These are phyloP conservation scores for Lachancea kluyveri DNA, from an alignment of 805 yeast genomes.

Conservation along the genomic window DNA sequence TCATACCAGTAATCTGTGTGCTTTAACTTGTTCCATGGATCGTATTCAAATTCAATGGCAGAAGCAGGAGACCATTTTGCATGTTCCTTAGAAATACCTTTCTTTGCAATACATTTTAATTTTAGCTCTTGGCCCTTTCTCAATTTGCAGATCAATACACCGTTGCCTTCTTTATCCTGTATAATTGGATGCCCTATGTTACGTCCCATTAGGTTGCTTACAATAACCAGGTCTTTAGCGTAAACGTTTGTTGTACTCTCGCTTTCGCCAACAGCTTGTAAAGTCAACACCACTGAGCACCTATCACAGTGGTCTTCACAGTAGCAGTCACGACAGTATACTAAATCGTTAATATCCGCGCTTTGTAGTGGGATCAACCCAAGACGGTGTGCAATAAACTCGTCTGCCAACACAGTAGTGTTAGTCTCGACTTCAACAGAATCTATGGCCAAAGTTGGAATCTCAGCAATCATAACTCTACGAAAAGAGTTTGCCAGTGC, in stretches of 20 bases:
- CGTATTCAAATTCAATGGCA: conserved; percentile 94
- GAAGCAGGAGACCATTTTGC: conserved; percentile 98
- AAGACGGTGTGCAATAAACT: conserved; percentile 87
- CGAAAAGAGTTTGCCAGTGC: conserved; percentile 89
- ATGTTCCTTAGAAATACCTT: conserved; percentile 95
- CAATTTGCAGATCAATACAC: conserved; percentile 86
- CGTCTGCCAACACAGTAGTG: conserved; percentile 94
- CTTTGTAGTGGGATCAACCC: conserved; percentile 89
- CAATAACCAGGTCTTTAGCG: conserved; percentile 66
- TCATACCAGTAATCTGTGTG: conserved; percentile 98
- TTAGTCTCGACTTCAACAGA: conserved; percentile 90
- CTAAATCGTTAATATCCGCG: conserved; percentile 73
- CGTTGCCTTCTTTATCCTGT: conserved; percentile 67
- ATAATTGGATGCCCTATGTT: conserved; percentile 80
- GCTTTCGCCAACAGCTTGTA: conserved; percentile 84
- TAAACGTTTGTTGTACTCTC: conserved; percentile 87
- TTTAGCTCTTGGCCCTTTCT: conserved; percentile 88
- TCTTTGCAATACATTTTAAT: conserved; percentile 90
- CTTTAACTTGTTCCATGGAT: conserved; percentile 96
- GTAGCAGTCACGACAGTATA: conserved; percentile 92
- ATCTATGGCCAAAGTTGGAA: conserved; percentile 95
- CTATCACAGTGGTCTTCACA: conserved; percentile 96
- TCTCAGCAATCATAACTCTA: conserved; percentile 90
- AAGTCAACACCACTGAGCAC: conserved; percentile 82
- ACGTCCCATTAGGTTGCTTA: conserved; percentile 33